Conservation (phyloP, 1,284 basidiomycete species). For the Leccinum pachyderme region DNA sequence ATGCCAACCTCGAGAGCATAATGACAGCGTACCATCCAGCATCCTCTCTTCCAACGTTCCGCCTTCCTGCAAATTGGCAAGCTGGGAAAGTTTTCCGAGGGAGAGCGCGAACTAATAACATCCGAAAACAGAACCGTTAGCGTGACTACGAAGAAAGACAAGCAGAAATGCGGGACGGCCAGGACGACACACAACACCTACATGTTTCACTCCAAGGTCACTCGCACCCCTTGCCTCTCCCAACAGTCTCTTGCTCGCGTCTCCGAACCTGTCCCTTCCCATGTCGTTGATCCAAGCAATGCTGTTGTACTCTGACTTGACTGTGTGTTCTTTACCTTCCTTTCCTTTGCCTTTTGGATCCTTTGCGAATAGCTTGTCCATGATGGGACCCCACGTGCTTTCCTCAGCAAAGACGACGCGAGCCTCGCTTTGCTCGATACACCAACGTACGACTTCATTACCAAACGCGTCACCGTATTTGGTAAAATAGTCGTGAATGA, state of each 20-base stretch:
- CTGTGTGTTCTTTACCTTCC: constrained; percentile 18
- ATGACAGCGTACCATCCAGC: constrained; percentile 49
- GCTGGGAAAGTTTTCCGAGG: constrained; percentile 83
- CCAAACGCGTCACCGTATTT: constrained; percentile 85
- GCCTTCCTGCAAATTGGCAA: constrained; percentile 69
- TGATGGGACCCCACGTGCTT: constrained; percentile 39
- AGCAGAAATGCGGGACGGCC: background rate
- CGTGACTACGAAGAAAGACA: background rate
- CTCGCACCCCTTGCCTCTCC: constrained; percentile 56
- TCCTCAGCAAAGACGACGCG: constrained; percentile 34
- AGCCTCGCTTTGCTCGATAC: constrained; percentile 67
- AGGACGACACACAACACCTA: constrained; percentile 36
- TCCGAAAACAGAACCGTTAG: constrained; percentile 7
- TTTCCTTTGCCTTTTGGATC: constrained; percentile 27
- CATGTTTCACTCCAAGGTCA: constrained; percentile 72
- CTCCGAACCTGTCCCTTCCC: constrained; percentile 62
- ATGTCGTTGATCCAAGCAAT: constrained; percentile 93
- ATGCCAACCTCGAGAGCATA: background rate
- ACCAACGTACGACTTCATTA: constrained; percentile 85
- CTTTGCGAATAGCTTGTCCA: constrained; percentile 73
- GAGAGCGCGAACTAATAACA: constrained; percentile 77
- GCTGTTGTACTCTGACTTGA: constrained; percentile 36
- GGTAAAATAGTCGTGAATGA: constrained; percentile 75
- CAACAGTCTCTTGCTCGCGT: constrained; percentile 66
- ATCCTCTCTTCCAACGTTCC: constrained; percentile 43